Percentiles rank a stretch among this genome's conserved stretches.
Conservation (phyloP, 371 early-diverging fungal species). For the Parasitella parasitica region DNA sequence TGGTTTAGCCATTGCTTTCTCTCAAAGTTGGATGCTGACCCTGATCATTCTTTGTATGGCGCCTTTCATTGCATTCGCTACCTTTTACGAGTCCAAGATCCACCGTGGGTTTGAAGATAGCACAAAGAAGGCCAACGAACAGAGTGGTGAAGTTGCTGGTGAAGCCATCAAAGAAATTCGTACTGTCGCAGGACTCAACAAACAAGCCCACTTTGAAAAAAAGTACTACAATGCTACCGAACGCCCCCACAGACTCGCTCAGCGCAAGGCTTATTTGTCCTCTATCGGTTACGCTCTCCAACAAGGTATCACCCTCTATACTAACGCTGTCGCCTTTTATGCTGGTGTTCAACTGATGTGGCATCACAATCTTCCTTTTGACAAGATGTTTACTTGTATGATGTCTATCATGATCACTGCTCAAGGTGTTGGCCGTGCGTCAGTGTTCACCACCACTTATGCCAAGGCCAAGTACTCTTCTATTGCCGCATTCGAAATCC, state of each 20-base stretch:
- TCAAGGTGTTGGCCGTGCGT: constrained; percentile 64
- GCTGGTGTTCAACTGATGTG: constrained; percentile 54
- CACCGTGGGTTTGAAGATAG: constrained; percentile 59
- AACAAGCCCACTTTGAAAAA: constrained; percentile 67
- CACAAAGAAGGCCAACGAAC: constrained; percentile 67
- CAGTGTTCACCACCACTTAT: constrained; percentile 59
- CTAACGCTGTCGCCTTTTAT: constrained; percentile 64
- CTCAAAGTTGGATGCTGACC: constrained; percentile 58
- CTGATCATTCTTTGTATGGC: constrained; percentile 57
- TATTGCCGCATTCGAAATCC: constrained; percentile 68
- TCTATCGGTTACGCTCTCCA: constrained; percentile 69
- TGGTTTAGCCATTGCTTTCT: constrained; percentile 52
- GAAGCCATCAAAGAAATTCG: constrained; percentile 89
- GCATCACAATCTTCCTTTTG: constrained; percentile 30
- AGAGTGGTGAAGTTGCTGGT: constrained; percentile 72
- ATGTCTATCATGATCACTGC: constrained; percentile 78
- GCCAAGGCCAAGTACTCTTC: constrained; percentile 84
- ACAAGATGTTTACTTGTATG: constrained; percentile 63
- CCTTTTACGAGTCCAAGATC: constrained; percentile 42
- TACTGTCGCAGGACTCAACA: constrained; percentile 84
- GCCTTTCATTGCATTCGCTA: constrained; percentile 53
- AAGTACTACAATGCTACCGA: constrained; percentile 60
- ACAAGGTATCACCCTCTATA: constrained; percentile 65
- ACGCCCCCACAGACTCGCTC: constrained; percentile 65
- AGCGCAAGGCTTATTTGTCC: constrained; percentile 55